A percentile compares a stretch with the other conserved stretches of the same genome.
phyloP scores from a whole-genome alignment of 306 rosid genomes.

The Coriaria nepalensis region DNA sequence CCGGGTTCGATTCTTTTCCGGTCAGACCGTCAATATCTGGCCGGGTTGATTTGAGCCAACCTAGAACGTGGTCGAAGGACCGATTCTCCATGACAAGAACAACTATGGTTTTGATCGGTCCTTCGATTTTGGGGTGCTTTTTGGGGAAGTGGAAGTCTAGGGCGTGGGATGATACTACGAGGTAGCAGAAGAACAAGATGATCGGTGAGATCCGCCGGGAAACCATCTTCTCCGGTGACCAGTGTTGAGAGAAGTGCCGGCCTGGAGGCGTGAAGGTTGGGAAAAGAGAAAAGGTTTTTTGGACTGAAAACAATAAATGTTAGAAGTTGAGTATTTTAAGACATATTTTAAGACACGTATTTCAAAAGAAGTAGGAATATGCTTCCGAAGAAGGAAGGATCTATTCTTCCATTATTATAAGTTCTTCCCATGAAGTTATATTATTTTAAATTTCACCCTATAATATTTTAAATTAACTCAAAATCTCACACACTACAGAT shows the following conservation, averaged over 20 bases:
- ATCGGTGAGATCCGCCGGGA: slow-evolving; percentile 24
- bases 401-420: no score
- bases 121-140: slow-evolving; percentile 33
- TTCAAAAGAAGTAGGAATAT: neutral
- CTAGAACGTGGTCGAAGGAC: slow-evolving; percentile 81
- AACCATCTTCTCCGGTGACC: slow-evolving; percentile 34
- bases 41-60: slow-evolving; percentile 65
- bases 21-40: slow-evolving; percentile 70
- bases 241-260: slow-evolving; percentile 10
- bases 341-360: neutral
- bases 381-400: no score
- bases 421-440: no score
- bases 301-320: neutral
- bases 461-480: no score
- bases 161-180: slow-evolving; percentile 27
- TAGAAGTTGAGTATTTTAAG: neutral
- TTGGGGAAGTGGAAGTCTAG: slow-evolving; percentile 9
- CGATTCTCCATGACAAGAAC: slow-evolving; percentile 88
- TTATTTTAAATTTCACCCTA: neutral
- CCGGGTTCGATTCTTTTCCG: slow-evolving; percentile 56
- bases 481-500: no score
- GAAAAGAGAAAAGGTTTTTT: neutral
- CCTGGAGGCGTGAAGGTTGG: neutral
- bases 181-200: slow-evolving; percentile 21
- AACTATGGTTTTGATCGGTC: slow-evolving; percentile 74